Conservation (phyloP, 2,329 filamentous ascomycete species). For the Helicocarpus griseus region DNA sequence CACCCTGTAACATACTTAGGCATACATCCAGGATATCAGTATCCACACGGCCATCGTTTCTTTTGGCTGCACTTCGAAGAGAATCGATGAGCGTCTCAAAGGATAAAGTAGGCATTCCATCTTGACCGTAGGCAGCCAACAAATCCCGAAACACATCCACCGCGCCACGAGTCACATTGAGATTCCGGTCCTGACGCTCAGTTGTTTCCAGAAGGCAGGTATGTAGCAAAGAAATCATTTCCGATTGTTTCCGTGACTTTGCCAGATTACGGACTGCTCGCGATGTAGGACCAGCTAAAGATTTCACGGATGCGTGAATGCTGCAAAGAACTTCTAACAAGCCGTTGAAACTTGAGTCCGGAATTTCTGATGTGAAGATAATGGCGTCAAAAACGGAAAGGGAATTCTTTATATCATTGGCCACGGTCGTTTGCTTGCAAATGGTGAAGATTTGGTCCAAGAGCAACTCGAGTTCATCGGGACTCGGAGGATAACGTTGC, state of each 20-base stretch:
- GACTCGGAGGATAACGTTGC: conserved; percentile 28
- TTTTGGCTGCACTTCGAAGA: conserved; percentile 24
- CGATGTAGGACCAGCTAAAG: conserved; percentile 33
- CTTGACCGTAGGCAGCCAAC: conserved; percentile 29
- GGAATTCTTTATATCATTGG: conserved; percentile 33
- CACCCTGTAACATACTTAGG: conserved; percentile 30
- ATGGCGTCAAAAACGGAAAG: conserved; percentile 34
- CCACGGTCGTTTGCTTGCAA: conserved; percentile 32
- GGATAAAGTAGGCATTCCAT: conserved; percentile 27
- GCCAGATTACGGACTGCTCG: conserved; percentile 33
- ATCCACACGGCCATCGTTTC: conserved; percentile 29
- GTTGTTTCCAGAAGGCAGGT: conserved; percentile 26
- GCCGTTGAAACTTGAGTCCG: conserved; percentile 26
- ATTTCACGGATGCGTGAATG: conserved; percentile 35
- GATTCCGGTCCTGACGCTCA: conserved; percentile 26
- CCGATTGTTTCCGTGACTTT: conserved; percentile 28
- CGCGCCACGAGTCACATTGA: conserved; percentile 32
- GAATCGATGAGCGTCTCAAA: conserved; percentile 29
- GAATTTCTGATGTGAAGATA: conserved; percentile 31
- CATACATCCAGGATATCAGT: conserved; percentile 33
- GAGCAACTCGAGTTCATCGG: conserved; percentile 28
- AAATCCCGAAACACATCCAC: conserved; percentile 34
- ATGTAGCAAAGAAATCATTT: conserved; percentile 30
- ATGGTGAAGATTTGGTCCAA: conserved; percentile 29
- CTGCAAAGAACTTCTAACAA: conserved; percentile 35